Evolutionary conservation across 2,329 filamentous ascomycete species (phyloP).

Genomic region (Hymenotorrendiella dingleyae): DNA sequence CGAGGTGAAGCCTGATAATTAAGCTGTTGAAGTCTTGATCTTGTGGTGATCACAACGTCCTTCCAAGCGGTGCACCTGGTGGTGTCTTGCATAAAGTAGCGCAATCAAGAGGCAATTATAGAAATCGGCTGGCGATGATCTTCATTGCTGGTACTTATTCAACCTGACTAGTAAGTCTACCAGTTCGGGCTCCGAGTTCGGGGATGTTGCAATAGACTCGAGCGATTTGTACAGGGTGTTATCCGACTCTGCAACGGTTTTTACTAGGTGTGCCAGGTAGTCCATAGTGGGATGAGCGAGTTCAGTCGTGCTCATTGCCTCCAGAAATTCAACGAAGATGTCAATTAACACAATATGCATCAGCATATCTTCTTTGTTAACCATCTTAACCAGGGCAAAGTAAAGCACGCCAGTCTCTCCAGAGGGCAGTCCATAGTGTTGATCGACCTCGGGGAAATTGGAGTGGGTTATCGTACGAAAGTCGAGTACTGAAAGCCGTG

Average conservation of each 20-base stretch:
- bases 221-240: slow-evolving; percentile 24
- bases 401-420: slow-evolving; percentile 25
- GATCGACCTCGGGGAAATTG: slow-evolving; percentile 26
- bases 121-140: no score
- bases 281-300: slow-evolving; percentile 23
- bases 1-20: no score
- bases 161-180: slow-evolving; percentile 23
- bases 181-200: slow-evolving; percentile 24
- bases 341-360: slow-evolving; percentile 32
- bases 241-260: slow-evolving; percentile 23
- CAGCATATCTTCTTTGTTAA: slow-evolving; percentile 29
- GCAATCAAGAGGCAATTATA: no score
- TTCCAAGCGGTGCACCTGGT: no score
- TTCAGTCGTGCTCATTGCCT: slow-evolving; percentile 26
- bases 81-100: no score
- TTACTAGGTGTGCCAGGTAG: slow-evolving; percentile 23
- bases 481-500: slow-evolving; percentile 26
- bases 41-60: no score
- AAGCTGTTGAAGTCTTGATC: no score
- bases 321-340: slow-evolving; percentile 29
- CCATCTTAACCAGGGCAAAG: slow-evolving; percentile 30
- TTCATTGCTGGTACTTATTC: slow-evolving; percentile 11
- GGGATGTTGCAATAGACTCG: slow-evolving; percentile 22
- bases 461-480: slow-evolving; percentile 23
- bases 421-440: slow-evolving; percentile 13